These are phyloP conservation scores for Paragyromitra xinjiangensis DNA, from an alignment of 495 filamentous ascomycete species.

Conservation along the genomic window DNA sequence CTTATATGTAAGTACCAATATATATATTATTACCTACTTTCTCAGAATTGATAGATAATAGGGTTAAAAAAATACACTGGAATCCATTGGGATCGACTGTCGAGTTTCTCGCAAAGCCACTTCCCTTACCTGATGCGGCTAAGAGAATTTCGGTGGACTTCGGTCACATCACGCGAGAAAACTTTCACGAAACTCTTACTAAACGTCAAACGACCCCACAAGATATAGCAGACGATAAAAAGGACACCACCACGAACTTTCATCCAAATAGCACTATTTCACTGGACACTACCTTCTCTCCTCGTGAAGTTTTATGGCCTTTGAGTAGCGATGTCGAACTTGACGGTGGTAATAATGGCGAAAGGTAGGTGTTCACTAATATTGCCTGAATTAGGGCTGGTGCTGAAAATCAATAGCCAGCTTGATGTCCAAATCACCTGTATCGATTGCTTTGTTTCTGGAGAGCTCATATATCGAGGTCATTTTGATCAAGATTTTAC, in stretches of 20 bases:
- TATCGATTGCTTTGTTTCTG: constrained; percentile 12
- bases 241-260: not conserved
- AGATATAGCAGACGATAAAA: constrained; percentile 14
- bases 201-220: constrained; percentile 21
- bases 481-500: constrained; percentile 21
- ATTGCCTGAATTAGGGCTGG: not conserved
- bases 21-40: not conserved
- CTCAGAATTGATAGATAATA: constrained; percentile 3
- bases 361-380: not conserved
- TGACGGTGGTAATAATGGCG: not conserved
- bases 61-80: constrained; percentile 15
- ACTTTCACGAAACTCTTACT: constrained; percentile 9
- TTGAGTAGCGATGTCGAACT: not conserved
- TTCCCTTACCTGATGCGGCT: constrained; percentile 2
- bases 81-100: constrained; percentile 5
- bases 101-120: constrained; percentile 1
- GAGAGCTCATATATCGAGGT: constrained; percentile 19
- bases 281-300: constrained; percentile 9
- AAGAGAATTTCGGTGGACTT: constrained; percentile 30
- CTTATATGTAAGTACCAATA: constrained; percentile 27
- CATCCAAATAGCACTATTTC: constrained; percentile 5
- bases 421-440: constrained; percentile 21
- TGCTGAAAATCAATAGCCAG: constrained; percentile 5
- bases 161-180: constrained; percentile 25
- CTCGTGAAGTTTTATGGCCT: constrained; percentile 6